These are phyloP conservation scores for Bipolaris gigantea DNA, from an alignment of 2,329 filamentous ascomycete species.

Conservation along the genomic window DNA sequence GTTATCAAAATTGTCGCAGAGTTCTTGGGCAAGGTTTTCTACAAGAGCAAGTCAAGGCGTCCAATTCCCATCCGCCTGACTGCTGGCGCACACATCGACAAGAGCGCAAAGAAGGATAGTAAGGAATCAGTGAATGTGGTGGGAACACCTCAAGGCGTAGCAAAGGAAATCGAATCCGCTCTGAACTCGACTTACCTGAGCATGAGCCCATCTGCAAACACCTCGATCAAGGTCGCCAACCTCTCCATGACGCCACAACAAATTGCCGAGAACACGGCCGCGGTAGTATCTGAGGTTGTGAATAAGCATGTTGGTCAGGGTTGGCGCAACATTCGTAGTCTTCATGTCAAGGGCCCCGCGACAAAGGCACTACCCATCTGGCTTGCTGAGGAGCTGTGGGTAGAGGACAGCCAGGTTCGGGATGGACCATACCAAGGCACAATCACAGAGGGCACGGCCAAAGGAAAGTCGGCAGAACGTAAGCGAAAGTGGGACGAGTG, in stretches of 20 bases:
- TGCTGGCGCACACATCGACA: constrained; percentile 63
- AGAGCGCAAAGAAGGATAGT: constrained; percentile 46
- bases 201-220: constrained; percentile 76
- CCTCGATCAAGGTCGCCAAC: constrained; percentile 76
- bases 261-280: constrained; percentile 77
- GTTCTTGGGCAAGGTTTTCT: constrained; percentile 88
- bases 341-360: constrained; percentile 89
- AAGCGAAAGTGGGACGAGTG: constrained; percentile 46
- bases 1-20: constrained; percentile 73
- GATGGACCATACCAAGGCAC: constrained; percentile 48
- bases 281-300: constrained; percentile 64
- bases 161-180: constrained; percentile 78
- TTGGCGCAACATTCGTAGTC: constrained; percentile 80
- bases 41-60: constrained; percentile 78
- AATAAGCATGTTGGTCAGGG: constrained; percentile 81
- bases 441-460: constrained; percentile 27
- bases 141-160: constrained; percentile 66
- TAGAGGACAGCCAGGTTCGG: constrained; percentile 74
- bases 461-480: constrained; percentile 33
- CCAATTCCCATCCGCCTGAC: constrained; percentile 81
- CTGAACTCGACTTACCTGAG: constrained; percentile 77
- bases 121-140: constrained; percentile 46
- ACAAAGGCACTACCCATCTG: constrained; percentile 92
- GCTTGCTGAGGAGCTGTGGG: constrained; percentile 90
- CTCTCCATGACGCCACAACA: constrained; percentile 74